A percentile compares a stretch with the other conserved stretches of the same genome.
phyloP scores from a whole-genome alignment of 176 grass and related monocot genomes.

The Rhynchospora tenuis region DNA sequence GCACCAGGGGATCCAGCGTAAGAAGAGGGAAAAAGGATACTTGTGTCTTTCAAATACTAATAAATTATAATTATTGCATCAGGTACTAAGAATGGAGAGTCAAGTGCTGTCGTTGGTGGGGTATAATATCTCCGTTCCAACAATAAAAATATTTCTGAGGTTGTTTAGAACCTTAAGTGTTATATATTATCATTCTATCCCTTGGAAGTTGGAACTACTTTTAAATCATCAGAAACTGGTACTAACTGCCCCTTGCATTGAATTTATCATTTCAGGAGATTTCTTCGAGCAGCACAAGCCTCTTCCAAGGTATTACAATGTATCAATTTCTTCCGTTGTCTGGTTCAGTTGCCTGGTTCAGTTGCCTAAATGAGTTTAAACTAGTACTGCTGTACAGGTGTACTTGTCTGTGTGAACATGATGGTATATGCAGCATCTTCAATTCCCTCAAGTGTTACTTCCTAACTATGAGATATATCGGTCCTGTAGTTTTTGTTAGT shows the following conservation, averaged over 20 bases:
- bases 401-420: neutral
- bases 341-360: neutral
- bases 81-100: conserved; percentile 83
- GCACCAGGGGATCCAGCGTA: no score
- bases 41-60: conserved; percentile 10
- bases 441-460: neutral
- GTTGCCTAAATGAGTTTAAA: neutral
- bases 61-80: conserved; percentile 26
- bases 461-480: neutral
- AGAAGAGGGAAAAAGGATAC: neutral
- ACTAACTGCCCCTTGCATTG: conserved; percentile 19
- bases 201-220: conserved; percentile 7
- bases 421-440: neutral
- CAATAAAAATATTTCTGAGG: conserved; percentile 83
- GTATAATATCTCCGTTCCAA: conserved; percentile 77
- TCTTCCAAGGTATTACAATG: conserved; percentile 49
- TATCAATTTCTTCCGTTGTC: neutral
- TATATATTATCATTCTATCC: conserved; percentile 26
- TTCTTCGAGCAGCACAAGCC: conserved; percentile 67
- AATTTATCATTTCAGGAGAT: conserved; percentile 55
- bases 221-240: neutral
- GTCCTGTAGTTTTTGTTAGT: neutral
- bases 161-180: conserved; percentile 23
- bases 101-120: conserved; percentile 50
- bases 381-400: neutral